phyloP scores from a whole-genome alignment of 2,329 filamentous ascomycete species.

The Penicillium nordicum region DNA sequence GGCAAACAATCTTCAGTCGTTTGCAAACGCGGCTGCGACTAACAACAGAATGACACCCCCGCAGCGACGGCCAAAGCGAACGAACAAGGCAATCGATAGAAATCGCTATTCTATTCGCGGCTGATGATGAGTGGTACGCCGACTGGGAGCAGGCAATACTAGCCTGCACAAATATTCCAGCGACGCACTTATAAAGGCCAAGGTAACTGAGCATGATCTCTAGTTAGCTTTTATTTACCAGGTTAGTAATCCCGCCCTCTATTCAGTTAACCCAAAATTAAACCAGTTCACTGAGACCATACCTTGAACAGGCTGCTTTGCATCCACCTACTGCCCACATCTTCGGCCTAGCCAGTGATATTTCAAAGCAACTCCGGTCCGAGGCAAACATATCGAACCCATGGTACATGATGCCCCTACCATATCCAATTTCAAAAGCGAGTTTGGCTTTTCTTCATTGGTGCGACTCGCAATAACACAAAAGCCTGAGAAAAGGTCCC shows the following conservation, averaged over 20 bases:
- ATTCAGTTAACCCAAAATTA: not conserved
- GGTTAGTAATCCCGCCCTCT: not conserved
- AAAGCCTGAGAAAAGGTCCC: not conserved
- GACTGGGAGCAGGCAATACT: too few relatives aligned
- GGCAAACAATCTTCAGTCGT: too few relatives aligned
- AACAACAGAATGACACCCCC: too few relatives aligned
- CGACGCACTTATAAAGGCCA: not conserved
- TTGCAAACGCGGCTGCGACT: too few relatives aligned
- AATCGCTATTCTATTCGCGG: too few relatives aligned
- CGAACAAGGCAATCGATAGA: too few relatives aligned
- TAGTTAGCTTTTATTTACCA: slow-evolving; percentile 2
- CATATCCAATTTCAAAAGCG: slow-evolving; percentile 3
- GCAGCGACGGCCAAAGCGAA: too few relatives aligned
- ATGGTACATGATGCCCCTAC: slow-evolving; percentile 9
- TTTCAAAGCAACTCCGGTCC: not conserved
- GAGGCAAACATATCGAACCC: slow-evolving; percentile 1
- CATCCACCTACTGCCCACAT: not conserved
- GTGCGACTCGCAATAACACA: slow-evolving; percentile 1
- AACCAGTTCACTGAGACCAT: not conserved
- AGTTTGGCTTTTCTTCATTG: not conserved
- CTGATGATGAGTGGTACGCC: too few relatives aligned
- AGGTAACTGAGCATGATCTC: slow-evolving; percentile 6
- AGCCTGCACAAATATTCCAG: not conserved
- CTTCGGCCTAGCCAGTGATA: slow-evolving; percentile 2
- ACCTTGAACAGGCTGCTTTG: not conserved